These are phyloP conservation scores for Anethum foeniculum DNA, from an alignment of 140 eudicot genomes.

Conservation along the genomic window DNA sequence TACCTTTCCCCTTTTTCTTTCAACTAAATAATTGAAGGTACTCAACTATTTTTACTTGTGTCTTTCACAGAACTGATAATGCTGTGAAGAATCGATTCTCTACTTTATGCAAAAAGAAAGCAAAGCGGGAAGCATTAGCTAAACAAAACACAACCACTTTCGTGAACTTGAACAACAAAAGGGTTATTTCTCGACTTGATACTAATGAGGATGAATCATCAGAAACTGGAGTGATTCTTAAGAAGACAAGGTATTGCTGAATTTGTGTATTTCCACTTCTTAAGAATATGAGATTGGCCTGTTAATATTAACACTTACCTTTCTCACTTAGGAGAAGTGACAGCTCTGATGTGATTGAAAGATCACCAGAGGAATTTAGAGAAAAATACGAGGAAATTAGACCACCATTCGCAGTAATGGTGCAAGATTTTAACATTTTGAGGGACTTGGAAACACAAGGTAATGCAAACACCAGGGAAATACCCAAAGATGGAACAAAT, in stretches of 20 bases:
- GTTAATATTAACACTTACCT: constrained; percentile 2
- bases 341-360: constrained; percentile 28
- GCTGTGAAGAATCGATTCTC: constrained; percentile 96
- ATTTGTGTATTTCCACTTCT: constrained; percentile 5
- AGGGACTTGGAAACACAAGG: constrained; percentile 26
- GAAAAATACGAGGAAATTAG: constrained; percentile 34
- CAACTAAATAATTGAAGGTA: constrained; percentile 5
- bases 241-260: constrained; percentile 56
- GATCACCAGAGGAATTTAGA: constrained; percentile 23
- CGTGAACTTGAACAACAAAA: constrained; percentile 64
- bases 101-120: constrained; percentile 74
- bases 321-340: constrained; percentile 39
- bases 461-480: constrained; percentile 23
- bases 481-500: constrained; percentile 40
- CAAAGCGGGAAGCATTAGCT: constrained; percentile 57
- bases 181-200: constrained; percentile 51
- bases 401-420: constrained; percentile 61
- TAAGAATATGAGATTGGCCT: not conserved
- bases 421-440: constrained; percentile 44
- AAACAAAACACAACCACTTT: constrained; percentile 58
- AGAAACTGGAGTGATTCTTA: constrained; percentile 40
- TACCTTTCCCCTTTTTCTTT: not conserved
- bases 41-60: not conserved
- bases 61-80: constrained; percentile 65
- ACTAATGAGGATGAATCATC: constrained; percentile 24